Evolutionary conservation across 495 filamentous ascomycete genomes (phyloP), one percentile per base, ranked within the genome.

Genomic region (Podospora australis): DNA sequence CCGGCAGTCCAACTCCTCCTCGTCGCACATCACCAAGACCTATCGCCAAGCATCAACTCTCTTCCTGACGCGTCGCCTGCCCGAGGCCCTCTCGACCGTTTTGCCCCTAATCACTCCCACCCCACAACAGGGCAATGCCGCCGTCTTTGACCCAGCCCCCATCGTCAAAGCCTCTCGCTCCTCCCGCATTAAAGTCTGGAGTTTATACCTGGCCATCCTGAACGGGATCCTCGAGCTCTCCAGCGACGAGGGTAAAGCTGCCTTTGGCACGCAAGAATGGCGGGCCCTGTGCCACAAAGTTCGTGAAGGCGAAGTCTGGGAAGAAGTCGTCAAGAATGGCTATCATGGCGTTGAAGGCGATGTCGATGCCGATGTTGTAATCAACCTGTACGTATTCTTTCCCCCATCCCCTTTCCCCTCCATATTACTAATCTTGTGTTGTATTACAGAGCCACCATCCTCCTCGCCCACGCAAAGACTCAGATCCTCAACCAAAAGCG

Each of bases 181-280:
- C 30, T 87, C 85, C 48, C 75, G 91, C 52, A 87, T 96, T 67
- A 97, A 96, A 65, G 81, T 96, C 46, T 98, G 94, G 94, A 94
- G 87, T 66, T 75, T 98, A 55, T 97, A 97, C 65, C 79, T 97
- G 42, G 95, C 89, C 0, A 79, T 97, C 20, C 75, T 97, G 26
- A 94, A 95, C 68, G 87, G 87, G 20, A 84, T 95, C 39, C 74
- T 91, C 28, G 90, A 97, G 52, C 72, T 96, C 54, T 87, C 86
- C 14, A 68, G 83, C n/a, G 88, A 96, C 55, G 88, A 95, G 61
- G 92, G 91, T 24, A 95, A 90, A 67, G 78, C 78, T 13, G 76
- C 81, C 20, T 90, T 96, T 71, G 94, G 94, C 0, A 80, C 77
- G 34, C 78, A 84, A 49, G 81, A 88, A 53, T 98, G 89, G 89